Conservation (phyloP, 1,284 basidiomycete species). For the Sphaerobolus stellatus region DNA sequence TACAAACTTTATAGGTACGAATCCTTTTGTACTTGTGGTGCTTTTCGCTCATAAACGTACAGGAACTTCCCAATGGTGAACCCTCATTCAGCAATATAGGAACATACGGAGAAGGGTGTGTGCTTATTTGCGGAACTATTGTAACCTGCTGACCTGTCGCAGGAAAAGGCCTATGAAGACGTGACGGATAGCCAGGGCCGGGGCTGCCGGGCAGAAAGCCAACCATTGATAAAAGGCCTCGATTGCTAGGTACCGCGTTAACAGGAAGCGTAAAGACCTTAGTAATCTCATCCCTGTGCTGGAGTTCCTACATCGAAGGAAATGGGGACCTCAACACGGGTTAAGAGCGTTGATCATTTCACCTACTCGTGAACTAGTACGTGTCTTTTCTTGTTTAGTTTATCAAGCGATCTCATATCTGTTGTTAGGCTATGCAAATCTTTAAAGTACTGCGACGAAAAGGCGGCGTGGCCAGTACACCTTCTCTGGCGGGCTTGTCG, state of each 20-base stretch:
- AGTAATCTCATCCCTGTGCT: conserved; percentile 76
- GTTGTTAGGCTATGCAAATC: conserved; percentile 84
- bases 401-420: conserved; percentile 4
- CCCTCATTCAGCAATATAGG: conserved; percentile 67
- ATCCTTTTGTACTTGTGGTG: background rate
- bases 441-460: conserved; percentile 94
- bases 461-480: conserved; percentile 86
- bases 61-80: conserved; percentile 51
- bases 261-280: conserved; percentile 86
- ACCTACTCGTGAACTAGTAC: conserved; percentile 89
- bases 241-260: conserved; percentile 76
- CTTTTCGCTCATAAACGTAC: background rate
- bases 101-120: conserved; percentile 64
- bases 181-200: conserved; percentile 83
- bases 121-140: conserved; percentile 7
- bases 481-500: conserved; percentile 94
- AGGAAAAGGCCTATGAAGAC: conserved; percentile 80
- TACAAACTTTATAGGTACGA: conserved; percentile 13
- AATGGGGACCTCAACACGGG: conserved; percentile 82
- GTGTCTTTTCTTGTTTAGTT: conserved; percentile 21
- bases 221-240: conserved; percentile 60
- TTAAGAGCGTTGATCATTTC: conserved; percentile 93
- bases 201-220: no score
- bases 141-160: conserved; percentile 51
- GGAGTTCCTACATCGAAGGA: conserved; percentile 70